A percentile compares a stretch with the other conserved stretches of the same genome.
Evolutionary conservation across 1,284 basidiomycete genomes (phyloP).

Genomic region (Irpex lacteus): DNA sequence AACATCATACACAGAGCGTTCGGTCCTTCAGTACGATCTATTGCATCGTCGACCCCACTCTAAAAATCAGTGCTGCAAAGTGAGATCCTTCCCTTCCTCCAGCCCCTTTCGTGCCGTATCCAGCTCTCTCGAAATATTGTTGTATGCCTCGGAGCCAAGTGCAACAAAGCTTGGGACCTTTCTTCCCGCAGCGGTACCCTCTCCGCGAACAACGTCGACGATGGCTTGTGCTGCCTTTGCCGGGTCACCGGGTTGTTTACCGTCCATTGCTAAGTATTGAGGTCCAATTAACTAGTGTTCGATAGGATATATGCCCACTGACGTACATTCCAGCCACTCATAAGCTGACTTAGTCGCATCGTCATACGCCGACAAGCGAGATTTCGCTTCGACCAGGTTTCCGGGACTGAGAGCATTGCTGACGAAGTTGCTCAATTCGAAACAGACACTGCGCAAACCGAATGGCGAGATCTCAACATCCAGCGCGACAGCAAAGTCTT

Average conservation of each 20-base stretch:
- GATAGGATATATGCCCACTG: not conserved
- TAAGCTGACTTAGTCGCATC: not conserved
- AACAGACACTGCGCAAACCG: constrained; percentile 37
- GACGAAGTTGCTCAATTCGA: constrained; percentile 44
- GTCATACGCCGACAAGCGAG: not conserved
- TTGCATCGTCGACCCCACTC: too few species aligned
- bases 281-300: constrained; percentile 24
- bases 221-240: constrained; percentile 27
- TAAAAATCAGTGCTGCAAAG: not conserved
- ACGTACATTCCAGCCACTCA: not conserved
- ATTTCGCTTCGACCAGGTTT: constrained; percentile 24
- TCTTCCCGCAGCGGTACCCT: constrained; percentile 25
- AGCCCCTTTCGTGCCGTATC: not conserved
- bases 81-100: not conserved
- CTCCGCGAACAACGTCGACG: constrained; percentile 28
- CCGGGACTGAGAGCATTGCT: constrained; percentile 35
- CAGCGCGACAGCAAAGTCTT: constrained; percentile 32
- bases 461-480: constrained; percentile 39
- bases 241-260: constrained; percentile 33
- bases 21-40: too few species aligned
- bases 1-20: too few species aligned
- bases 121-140: not conserved
- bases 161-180: constrained; percentile 20
- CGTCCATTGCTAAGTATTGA: constrained; percentile 10
- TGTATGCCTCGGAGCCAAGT: constrained; percentile 28